Base-by-base conservation (phyloP, 139 green algal genomes). In the Picochlorum sp. region DNA sequence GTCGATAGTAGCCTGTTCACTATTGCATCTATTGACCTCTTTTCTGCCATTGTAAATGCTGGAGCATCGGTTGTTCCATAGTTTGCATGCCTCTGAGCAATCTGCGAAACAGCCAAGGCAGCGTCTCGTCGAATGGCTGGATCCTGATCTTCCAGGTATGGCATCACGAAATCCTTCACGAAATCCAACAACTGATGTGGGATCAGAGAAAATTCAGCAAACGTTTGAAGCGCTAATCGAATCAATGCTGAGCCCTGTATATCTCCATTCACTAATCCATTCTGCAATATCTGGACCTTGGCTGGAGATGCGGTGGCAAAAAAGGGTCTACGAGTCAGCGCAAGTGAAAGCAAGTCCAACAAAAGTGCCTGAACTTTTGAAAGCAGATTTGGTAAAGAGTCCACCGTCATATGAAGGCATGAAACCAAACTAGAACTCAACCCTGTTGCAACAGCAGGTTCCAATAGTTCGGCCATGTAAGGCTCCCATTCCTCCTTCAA, bases 401-500 rank as follows among this genome's bases (percentile, higher is more conserved):
- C 62, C 15, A 83, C 76, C 1, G 84, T 77, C 60, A 77, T 51
- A 38, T 70, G 49, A 31, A 92, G 66, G 0, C 74, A 61, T 26
- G 74, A 51, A 24, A 92, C 82, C 11, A 90, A 74, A 18, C 68
- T 58, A 65, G 81, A 66, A 28, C 63, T 84, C 3, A 97, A 76
- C n/a, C 91, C 92, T 2, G 81, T 89, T 2, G 76, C 54, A 56
- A 96, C 83, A 77, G 93, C 90, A 55, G 77, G 63, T 56, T 88
- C 68, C 34, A 98, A 64, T 58, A 98, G 79, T 49, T 60, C 45
- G 9, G 76, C 62, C 14, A 81, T 80, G 60, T 89, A 72, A 3
- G 75, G 72, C 65, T 81, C 61, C 88, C 92, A 96, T 30, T 80
- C 62, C 2, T 38, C 38, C 4, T 82, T 66, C 63, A 97, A 70